Evolutionary conservation across 768 basidiomycete genomes (phyloP), one percentile per base, ranked within the genome.

Genomic region (Hygrocybe coccinea): DNA sequence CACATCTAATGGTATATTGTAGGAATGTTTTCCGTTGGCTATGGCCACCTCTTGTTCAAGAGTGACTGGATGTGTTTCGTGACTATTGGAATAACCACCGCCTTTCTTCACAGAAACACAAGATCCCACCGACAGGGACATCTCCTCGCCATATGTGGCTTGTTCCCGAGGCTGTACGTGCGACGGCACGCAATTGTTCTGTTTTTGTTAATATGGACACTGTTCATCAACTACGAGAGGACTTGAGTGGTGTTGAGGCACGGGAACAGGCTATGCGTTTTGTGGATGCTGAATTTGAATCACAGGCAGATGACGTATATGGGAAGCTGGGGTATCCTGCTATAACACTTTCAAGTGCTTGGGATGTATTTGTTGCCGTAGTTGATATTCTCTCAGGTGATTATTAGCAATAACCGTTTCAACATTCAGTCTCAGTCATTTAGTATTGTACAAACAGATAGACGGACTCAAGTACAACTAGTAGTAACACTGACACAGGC

Each of bases 31-130:
- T 66, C 36, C 47, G 64, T 12, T 69, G 65, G 65, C 51, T 69
- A 3, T 69, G 67, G 67, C 62, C 61, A 4, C 56, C 55, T 12
- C 59, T 69, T 21, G 41, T 67, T 14, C 65, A 68, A 39, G 15
- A 34, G 4, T 17, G 36, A 15, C 52, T 64, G 14, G 57, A 67
- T 53, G 50, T 57, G 22, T 68, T 66, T 52, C 24, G 38, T 6
- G 49, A 63, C 9, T 61, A 63, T 50, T 66, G 61, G 63, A 68
- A 66, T 38, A 58, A 50, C 24, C 64, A 65, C 58, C 24, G 19
- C 14, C 50, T 48, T 43, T 52, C 50, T 11, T 24, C 29, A 10
- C 14, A 39, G 17, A 52, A 52, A 41, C 17, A 39, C 29, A 52
- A 37, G 25, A 19, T 22, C 19, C 29, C 15, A 9, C 50, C 50